These are phyloP conservation scores for Hyaloscypha finlandica DNA, from an alignment of 495 filamentous ascomycete genomes.

Conservation along the genomic window DNA sequence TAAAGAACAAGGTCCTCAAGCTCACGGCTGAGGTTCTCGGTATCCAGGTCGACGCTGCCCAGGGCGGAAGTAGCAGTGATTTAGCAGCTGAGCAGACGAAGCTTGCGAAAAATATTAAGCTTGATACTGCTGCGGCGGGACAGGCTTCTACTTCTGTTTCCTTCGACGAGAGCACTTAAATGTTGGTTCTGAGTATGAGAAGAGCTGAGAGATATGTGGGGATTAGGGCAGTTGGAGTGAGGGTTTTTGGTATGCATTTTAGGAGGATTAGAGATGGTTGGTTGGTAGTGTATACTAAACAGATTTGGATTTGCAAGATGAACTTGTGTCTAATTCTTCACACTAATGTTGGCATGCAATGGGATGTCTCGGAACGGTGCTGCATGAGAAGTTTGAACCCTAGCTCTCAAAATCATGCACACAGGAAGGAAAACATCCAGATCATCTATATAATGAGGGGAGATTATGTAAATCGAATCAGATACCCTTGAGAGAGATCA, in stretches of 20 bases:
- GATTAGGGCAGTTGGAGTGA: not conserved
- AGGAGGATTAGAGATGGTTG: too few relatives aligned
- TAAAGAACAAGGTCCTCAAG: slow-evolving; percentile 58
- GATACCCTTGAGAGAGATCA: not conserved
- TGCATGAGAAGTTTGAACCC: too few relatives aligned
- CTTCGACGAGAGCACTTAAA: slow-evolving; percentile 22
- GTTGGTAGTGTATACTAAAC: too few relatives aligned
- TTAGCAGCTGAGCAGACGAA: slow-evolving; percentile 43
- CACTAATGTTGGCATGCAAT: too few relatives aligned
- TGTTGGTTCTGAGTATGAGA: not conserved
- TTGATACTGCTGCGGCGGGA: slow-evolving; percentile 37
- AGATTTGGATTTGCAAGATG: too few relatives aligned
- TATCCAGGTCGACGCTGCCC: slow-evolving; percentile 30
- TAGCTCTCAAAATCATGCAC: too few relatives aligned
- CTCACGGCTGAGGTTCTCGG: slow-evolving; percentile 40
- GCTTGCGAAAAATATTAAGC: slow-evolving; percentile 46
- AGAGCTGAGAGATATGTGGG: not conserved
- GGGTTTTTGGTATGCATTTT: too few relatives aligned
- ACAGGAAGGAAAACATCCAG: too few relatives aligned
- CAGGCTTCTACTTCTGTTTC: slow-evolving; percentile 24
- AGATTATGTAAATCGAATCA: not conserved
- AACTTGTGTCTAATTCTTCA: too few relatives aligned
- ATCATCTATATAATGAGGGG: not conserved
- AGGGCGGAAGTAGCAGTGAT: slow-evolving; percentile 20
- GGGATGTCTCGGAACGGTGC: too few relatives aligned